A percentile compares a stretch with the other conserved stretches of the same genome.
phyloP scores from a whole-genome alignment of 257 asterid genomes.

The Lantana camara region DNA sequence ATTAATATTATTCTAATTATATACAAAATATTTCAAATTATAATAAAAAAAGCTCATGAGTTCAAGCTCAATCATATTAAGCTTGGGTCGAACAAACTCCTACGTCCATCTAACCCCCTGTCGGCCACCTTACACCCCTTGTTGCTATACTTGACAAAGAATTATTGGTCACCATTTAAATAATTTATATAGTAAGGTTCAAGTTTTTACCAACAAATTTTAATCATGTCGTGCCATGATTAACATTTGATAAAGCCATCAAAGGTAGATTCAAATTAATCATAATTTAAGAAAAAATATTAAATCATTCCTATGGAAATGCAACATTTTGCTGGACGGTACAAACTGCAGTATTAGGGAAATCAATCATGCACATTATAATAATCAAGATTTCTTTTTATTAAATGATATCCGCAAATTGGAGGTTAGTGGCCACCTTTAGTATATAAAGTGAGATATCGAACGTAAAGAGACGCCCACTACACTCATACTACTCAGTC shows the following conservation, averaged over 20 bases:
- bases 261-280: slow-evolving; percentile 14
- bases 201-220: background rate
- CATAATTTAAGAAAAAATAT: background rate
- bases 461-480: slow-evolving; percentile 26
- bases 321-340: background rate
- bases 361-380: slow-evolving; percentile 27
- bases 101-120: too few species aligned
- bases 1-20: too few species aligned
- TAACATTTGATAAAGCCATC: background rate
- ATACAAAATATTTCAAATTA: too few species aligned
- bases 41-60: too few species aligned
- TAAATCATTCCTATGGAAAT: slow-evolving; percentile 6
- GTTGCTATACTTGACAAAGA: background rate
- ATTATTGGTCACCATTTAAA: background rate
- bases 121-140: too few species aligned
- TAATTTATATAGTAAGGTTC: background rate
- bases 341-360: background rate
- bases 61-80: too few species aligned
- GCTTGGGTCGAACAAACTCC: too few species aligned
- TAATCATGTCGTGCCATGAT: slow-evolving; percentile 12
- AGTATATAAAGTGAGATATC: slow-evolving; percentile 28
- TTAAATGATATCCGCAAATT: background rate
- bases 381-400: slow-evolving; percentile 11
- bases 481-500: slow-evolving; percentile 12
- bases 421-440: slow-evolving; percentile 22